Percentiles rank a stretch among this genome's conserved stretches.
Conservation (phyloP, 1,139 yeast species). For the Suhomyces maxii region DNA sequence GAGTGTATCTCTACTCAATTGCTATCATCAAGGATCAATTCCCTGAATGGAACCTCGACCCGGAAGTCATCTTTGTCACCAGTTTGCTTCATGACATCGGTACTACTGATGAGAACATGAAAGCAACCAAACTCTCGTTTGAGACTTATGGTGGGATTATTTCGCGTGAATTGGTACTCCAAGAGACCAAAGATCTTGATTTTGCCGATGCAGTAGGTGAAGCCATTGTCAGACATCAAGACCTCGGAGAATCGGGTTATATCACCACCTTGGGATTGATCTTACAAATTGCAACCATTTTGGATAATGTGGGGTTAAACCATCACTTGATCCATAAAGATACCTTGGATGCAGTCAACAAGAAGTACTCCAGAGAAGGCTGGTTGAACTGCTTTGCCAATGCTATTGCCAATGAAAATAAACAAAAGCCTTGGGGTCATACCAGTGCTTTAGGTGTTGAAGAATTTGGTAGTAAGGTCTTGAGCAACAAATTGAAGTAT, state of each 20-base stretch:
- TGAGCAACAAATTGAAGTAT: conserved; percentile 27
- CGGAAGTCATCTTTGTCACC: conserved; percentile 33
- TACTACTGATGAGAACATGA: conserved; percentile 37
- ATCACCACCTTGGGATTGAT: conserved; percentile 40
- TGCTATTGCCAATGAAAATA: conserved; percentile 37
- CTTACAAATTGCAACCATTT: conserved; percentile 36
- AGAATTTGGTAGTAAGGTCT: conserved; percentile 30
- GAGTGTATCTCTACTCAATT: conserved; percentile 34
- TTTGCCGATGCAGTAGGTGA: conserved; percentile 42
- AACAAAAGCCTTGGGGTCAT: conserved; percentile 38
- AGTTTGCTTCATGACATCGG: conserved; percentile 40
- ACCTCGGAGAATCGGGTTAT: conserved; percentile 35
- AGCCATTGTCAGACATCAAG: conserved; percentile 42
- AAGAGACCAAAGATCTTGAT: conserved; percentile 25
- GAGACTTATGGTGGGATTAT: conserved; percentile 40
- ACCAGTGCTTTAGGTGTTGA: conserved; percentile 38
- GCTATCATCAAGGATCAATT: conserved; percentile 41
- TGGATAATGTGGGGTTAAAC: conserved; percentile 39
- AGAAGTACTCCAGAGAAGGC: conserved; percentile 29
- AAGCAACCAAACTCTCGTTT: conserved; percentile 38
- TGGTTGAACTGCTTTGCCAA: conserved; percentile 37
- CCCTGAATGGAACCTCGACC: conserved; percentile 35
- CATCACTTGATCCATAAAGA: conserved; percentile 31
- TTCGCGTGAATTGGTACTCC: conserved; percentile 29
- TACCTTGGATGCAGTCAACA: conserved; percentile 32